Conservation (phyloP, 768 basidiomycete species). For the Mycena polygramma region DNA sequence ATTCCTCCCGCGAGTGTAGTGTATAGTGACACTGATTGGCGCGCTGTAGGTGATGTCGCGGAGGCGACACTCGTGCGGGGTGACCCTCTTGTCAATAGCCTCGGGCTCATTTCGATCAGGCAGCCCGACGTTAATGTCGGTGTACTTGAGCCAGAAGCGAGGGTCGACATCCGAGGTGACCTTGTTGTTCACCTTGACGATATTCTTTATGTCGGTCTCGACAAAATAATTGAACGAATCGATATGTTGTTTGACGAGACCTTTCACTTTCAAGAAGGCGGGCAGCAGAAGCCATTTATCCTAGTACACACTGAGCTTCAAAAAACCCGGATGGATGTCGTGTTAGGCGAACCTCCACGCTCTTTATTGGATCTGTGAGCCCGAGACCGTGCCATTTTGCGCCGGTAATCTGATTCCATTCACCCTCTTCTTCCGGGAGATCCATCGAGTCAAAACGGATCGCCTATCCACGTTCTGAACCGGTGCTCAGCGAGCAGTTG, state of each 20-base stretch:
- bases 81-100: slow-evolving; percentile 84
- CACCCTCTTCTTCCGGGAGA: slow-evolving; percentile 51
- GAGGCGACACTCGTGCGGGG: slow-evolving; percentile 97
- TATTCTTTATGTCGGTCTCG: slow-evolving; percentile 96
- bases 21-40: slow-evolving; percentile 92
- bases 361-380: slow-evolving; percentile 92
- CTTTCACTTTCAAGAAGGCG: slow-evolving; percentile 97
- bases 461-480: background rate
- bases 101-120: slow-evolving; percentile 91
- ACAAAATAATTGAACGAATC: slow-evolving; percentile 99
- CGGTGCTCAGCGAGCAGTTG: background rate
- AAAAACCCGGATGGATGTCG: slow-evolving; percentile 7
- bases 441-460: slow-evolving; percentile 21
- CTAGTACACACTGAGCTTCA: slow-evolving; percentile 54
- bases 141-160: slow-evolving; percentile 96
- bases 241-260: slow-evolving; percentile 98
- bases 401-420: slow-evolving; percentile 70
- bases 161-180: slow-evolving; percentile 98
- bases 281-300: slow-evolving; percentile 99
- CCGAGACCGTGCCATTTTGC: slow-evolving; percentile 82
- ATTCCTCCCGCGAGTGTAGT: slow-evolving; percentile 92
- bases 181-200: slow-evolving; percentile 93
- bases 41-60: slow-evolving; percentile 96
- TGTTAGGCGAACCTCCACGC: slow-evolving; percentile 78
- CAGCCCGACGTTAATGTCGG: slow-evolving; percentile 92